Evolutionary conservation across 2,329 filamentous ascomycete species (phyloP), one percentile per base, ranked within the genome.

Genomic region (Xylariaceae sp.): DNA sequence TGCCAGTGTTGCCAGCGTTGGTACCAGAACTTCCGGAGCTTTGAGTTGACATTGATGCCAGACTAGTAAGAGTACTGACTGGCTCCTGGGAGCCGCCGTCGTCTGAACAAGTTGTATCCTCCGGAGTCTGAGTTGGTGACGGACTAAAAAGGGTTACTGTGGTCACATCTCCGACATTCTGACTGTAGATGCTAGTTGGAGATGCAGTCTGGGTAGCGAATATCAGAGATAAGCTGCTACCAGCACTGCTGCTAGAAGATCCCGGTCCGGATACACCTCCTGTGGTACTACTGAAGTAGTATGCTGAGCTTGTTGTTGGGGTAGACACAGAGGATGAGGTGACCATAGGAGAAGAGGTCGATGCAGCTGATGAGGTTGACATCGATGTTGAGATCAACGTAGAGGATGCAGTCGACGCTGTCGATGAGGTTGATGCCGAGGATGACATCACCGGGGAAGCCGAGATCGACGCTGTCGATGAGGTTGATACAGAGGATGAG

Each of bases 111-210:
- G 7, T 48, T 23, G 47, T 44, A 47, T 45, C 17, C 35, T 42
- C 44, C 9, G 56, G 53, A 45, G 49, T 58, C n/a, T 47, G 45
- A 18, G 58, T 18, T 4, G n/a, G 15, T 11, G 63, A 59, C 11
- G 61, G 56, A 42, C 66, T 62, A 2, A 61, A 57, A 37, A 67
- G 10, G 4, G 65, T 66, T 7, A 64, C 66, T 42, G 55, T 57
- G 11, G 47, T 66, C 34, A 61, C 39, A 53, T 47, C 65, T 55
- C 57, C 66, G 44, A 59, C 65, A 60, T 66, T 64, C 57, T 64
- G 66, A 53, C 56, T 59, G 59, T 68, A 67, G 57, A 63, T 55
- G 50, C 63, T 65, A 62, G 67, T 63, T 18, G 66, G 57, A 53
- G 62, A 56, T 53, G 63, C 57, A 7, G 61, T 44, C 13, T 55